phyloP scores from a whole-genome alignment of 2,329 filamentous ascomycete genomes.

The Hypoxylon sp. region DNA sequence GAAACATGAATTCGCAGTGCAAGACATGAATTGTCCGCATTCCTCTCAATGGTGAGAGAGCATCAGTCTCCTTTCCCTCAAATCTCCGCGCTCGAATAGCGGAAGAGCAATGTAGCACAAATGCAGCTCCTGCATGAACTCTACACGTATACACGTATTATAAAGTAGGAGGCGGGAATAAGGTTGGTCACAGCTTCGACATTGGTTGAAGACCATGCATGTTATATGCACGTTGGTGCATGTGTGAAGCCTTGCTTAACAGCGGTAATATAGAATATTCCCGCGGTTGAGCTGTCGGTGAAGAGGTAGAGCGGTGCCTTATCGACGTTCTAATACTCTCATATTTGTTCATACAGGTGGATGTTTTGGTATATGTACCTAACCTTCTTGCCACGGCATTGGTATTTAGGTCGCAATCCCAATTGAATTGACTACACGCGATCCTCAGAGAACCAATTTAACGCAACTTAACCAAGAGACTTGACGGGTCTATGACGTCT shows the following conservation, averaged over 20 bases:
- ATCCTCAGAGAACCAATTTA: background rate
- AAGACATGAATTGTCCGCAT: slow-evolving; percentile 27
- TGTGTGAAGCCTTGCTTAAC: slow-evolving; percentile 6
- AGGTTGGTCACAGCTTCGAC: background rate
- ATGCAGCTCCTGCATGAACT: slow-evolving; percentile 16
- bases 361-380: background rate
- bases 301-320: background rate
- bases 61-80: slow-evolving; percentile 2
- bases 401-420: background rate
- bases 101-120: background rate
- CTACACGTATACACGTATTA: background rate
- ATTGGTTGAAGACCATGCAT: slow-evolving; percentile 7
- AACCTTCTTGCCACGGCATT: background rate
- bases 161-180: slow-evolving; percentile 6
- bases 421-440: background rate
- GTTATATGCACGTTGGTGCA: slow-evolving; percentile 13
- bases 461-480: background rate
- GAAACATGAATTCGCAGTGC: slow-evolving; percentile 30
- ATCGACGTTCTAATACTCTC: background rate
- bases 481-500: slow-evolving; percentile 15
- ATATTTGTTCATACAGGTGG: background rate
- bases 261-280: slow-evolving; percentile 11
- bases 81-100: slow-evolving; percentile 10
- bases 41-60: slow-evolving; percentile 15
- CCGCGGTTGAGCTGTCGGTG: background rate